Percentiles rank a stretch among this genome's conserved stretches.
These are phyloP conservation scores for Chrysoporthe austroafricana DNA, from an alignment of 2,329 filamentous ascomycete species.

Conservation along the genomic window DNA sequence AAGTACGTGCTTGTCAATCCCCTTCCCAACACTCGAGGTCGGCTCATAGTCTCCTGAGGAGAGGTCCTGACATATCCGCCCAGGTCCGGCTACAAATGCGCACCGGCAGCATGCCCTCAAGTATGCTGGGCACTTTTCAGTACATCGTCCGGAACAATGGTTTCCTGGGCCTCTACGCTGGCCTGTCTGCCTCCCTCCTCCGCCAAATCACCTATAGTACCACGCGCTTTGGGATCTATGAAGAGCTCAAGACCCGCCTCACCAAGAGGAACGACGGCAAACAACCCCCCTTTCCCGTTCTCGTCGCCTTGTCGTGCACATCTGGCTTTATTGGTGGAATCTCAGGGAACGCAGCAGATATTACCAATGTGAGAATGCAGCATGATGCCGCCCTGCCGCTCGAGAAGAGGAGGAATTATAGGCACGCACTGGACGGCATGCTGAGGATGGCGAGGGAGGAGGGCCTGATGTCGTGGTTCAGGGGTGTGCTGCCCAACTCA, in stretches of 20 bases:
- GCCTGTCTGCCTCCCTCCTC: conserved; percentile 88
- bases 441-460: conserved; percentile 86
- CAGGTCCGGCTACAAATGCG: conserved; percentile 90
- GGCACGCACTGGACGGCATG: conserved; percentile 84
- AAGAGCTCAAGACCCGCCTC: conserved; percentile 80
- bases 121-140: conserved; percentile 83
- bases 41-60: neutral
- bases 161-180: conserved; percentile 80
- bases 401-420: conserved; percentile 81
- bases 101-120: conserved; percentile 71
- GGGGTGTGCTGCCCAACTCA: conserved; percentile 83
- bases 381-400: conserved; percentile 79
- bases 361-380: conserved; percentile 98
- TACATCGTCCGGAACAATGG: conserved; percentile 81
- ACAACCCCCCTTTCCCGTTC: conserved; percentile 70
- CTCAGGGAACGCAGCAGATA: conserved; percentile 91
- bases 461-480: conserved; percentile 75
- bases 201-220: conserved; percentile 97
- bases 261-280: conserved; percentile 45
- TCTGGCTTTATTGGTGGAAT: conserved; percentile 90
- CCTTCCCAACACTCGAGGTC: neutral
- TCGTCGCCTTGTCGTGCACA: conserved; percentile 79
- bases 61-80: conserved; percentile 10
- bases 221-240: conserved; percentile 94
- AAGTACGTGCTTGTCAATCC: conserved; percentile 15